Conservation (phyloP, 2,329 filamentous ascomycete species). For the Colletotrichum musae region DNA sequence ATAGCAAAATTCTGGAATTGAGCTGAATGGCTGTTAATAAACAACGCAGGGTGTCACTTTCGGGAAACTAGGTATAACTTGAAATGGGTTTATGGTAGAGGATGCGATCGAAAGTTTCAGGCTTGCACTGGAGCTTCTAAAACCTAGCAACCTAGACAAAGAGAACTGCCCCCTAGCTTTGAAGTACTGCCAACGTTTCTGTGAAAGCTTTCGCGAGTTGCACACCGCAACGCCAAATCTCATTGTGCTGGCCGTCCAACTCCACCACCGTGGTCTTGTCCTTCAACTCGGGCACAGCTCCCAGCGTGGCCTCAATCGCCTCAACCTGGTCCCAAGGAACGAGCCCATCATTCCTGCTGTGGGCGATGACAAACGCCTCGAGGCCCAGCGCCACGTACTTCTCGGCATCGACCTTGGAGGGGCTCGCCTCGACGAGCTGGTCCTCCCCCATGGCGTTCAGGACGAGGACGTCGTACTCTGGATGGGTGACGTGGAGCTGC, state of each 20-base stretch:
- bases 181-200: slow-evolving; percentile 2
- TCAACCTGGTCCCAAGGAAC: slow-evolving; percentile 32
- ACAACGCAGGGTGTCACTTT: too few species aligned
- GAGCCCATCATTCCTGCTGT: slow-evolving; percentile 29
- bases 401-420: slow-evolving; percentile 56
- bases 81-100: too few species aligned
- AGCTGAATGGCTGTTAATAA: too few species aligned
- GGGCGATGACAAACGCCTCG: slow-evolving; percentile 21
- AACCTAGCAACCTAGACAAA: too few species aligned
- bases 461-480: slow-evolving; percentile 72
- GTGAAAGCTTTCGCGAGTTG: slow-evolving; percentile 26
- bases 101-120: too few species aligned
- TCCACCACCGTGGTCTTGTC: slow-evolving; percentile 11
- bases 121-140: too few species aligned
- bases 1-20: too few species aligned
- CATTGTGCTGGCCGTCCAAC: slow-evolving; percentile 26
- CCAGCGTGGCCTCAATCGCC: slow-evolving; percentile 7
- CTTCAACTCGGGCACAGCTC: neutral
- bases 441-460: slow-evolving; percentile 72
- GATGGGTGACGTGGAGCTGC: slow-evolving; percentile 63
- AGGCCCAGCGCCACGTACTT: slow-evolving; percentile 7
- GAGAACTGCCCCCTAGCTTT: neutral
- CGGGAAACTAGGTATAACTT: too few species aligned
- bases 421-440: slow-evolving; percentile 62
- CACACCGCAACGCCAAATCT: slow-evolving; percentile 23